Evolutionary conservation across 805 yeast genomes (phyloP).

Genomic region (Lipomyces yamadae): DNA sequence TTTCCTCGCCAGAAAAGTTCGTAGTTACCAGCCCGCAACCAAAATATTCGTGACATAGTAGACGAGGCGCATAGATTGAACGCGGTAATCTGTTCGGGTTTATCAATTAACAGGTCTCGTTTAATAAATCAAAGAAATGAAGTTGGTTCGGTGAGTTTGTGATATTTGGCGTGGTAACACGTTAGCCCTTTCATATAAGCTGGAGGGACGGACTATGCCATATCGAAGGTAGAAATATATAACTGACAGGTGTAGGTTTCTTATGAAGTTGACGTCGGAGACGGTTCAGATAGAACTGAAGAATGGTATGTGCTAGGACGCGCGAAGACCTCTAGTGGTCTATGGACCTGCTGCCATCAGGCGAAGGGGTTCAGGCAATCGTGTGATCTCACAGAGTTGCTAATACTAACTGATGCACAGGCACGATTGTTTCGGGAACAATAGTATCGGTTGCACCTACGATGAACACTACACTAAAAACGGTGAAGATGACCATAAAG

Average conservation of each 20-base stretch:
- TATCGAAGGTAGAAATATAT: background rate
- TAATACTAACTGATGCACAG: constrained; percentile 29
- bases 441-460: constrained; percentile 83
- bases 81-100: background rate
- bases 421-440: constrained; percentile 79
- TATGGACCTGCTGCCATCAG: background rate
- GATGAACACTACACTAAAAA: constrained; percentile 84
- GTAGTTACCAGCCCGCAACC: background rate
- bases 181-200: background rate
- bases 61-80: constrained; percentile 7
- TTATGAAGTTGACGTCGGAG: constrained; percentile 84
- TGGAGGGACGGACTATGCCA: background rate
- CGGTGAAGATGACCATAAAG: constrained; percentile 76
- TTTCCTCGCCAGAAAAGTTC: background rate
- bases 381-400: background rate
- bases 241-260: constrained; percentile 51
- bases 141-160: constrained; percentile 57
- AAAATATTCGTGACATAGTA: background rate
- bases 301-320: constrained; percentile 58
- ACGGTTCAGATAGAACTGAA: constrained; percentile 89
- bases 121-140: constrained; percentile 50
- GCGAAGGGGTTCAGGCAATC: background rate
- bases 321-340: background rate
- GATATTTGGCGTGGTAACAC: background rate
- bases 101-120: background rate